Evolutionary conservation across 2,329 filamentous ascomycete species (phyloP).

Genomic region (Mariannaea elegans): DNA sequence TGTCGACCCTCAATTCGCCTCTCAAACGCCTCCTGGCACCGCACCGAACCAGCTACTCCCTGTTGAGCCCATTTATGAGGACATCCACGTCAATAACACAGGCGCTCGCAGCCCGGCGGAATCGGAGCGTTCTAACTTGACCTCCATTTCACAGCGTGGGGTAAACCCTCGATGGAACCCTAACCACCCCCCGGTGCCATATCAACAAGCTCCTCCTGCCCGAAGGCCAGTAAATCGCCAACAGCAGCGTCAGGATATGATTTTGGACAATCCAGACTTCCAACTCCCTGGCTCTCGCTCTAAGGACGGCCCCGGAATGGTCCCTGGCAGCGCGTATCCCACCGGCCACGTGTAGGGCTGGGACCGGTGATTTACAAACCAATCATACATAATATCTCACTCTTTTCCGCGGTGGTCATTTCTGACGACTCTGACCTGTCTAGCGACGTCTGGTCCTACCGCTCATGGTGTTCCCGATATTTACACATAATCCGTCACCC

Average conservation of each 20-base stretch:
- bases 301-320: constrained; percentile 53
- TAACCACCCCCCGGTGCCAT: constrained; percentile 55
- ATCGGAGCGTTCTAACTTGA: constrained; percentile 86
- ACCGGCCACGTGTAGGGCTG: constrained; percentile 41
- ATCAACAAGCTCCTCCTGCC: constrained; percentile 53
- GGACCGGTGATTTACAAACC: constrained; percentile 1
- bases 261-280: constrained; percentile 90
- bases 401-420: background rate
- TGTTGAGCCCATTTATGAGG: constrained; percentile 65
- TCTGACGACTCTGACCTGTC: constrained; percentile 3
- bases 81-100: constrained; percentile 60
- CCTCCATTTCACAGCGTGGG: constrained; percentile 86
- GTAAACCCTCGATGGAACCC: constrained; percentile 89
- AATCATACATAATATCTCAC: constrained; percentile 4
- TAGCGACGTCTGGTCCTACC: constrained; percentile 1
- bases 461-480: constrained; percentile 11
- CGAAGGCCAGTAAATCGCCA: constrained; percentile 61
- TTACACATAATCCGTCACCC: constrained; percentile 15
- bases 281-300: constrained; percentile 65
- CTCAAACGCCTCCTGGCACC: constrained; percentile 41
- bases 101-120: constrained; percentile 75
- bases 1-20: constrained; percentile 85
- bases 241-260: constrained; percentile 72
- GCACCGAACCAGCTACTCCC: constrained; percentile 41
- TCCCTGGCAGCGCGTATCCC: constrained; percentile 64